A percentile compares a stretch with the other conserved stretches of the same genome.
These are phyloP conservation scores for Diversispora epigaea DNA, from an alignment of 192 early-diverging fungal species.

Conservation along the genomic window DNA sequence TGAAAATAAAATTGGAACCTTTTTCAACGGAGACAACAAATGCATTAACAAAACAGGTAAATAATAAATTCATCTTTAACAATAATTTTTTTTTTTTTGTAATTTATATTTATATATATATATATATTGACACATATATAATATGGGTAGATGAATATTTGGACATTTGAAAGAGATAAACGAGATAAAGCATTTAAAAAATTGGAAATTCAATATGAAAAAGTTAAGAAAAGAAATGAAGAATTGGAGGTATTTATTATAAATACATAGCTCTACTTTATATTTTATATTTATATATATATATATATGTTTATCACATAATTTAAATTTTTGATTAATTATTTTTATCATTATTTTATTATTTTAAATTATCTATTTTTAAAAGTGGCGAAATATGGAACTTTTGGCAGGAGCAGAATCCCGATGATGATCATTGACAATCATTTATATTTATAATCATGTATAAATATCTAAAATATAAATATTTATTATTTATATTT, in stretches of 20 bases:
- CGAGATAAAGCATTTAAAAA: slow-evolving; percentile 4
- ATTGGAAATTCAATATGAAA: slow-evolving; percentile 8
- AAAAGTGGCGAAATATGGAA: slow-evolving; percentile 9
- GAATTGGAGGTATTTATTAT: slow-evolving; percentile 21
- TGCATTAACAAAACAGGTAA: slow-evolving; percentile 3
- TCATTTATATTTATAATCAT: no score
- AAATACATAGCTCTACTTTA: neutral
- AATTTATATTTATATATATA: neutral
- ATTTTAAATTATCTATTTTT: no score
- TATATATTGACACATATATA: neutral
- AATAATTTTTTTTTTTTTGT: slow-evolving; percentile 9
- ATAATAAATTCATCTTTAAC: neutral
- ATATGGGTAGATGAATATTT: slow-evolving; percentile 6
- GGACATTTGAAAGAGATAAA: slow-evolving; percentile 19
- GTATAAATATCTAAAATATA: no score
- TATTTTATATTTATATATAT: neutral
- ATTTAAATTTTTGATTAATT: neutral
- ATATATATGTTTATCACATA: neutral
- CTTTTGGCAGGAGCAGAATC: neutral
- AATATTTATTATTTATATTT: no score
- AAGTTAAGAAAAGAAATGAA: slow-evolving; percentile 4
- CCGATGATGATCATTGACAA: no score
- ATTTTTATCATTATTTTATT: neutral
- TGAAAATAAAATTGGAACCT: slow-evolving; percentile 36
- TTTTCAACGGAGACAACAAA: neutral